A percentile compares a stretch with the other conserved stretches of the same genome.
Conservation (phyloP, 495 filamentous ascomycete species). For the Trichoderma virens region DNA sequence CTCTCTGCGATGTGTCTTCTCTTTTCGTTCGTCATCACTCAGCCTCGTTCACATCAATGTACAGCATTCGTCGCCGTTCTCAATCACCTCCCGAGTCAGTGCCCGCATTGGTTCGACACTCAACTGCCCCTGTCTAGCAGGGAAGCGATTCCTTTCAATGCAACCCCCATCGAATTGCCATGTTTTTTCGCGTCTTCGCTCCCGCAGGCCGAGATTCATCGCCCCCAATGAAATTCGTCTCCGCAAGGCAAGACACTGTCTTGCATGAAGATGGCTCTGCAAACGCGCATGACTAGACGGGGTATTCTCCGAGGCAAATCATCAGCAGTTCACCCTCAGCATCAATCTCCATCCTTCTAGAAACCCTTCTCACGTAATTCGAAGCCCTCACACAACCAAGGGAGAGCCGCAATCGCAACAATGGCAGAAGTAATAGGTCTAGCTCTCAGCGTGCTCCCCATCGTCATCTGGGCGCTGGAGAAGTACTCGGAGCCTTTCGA, state of each 20-base stretch:
- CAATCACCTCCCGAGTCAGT: neutral
- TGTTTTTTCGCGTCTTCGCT: no score
- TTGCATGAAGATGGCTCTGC: neutral
- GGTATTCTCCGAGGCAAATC: neutral
- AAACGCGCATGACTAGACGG: neutral
- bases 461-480: constrained; percentile 1
- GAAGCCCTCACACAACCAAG: neutral
- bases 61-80: no score
- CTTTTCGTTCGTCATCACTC: no score
- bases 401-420: neutral
- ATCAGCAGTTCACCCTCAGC: neutral
- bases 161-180: neutral
- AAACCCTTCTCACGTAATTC: no score
- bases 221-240: neutral
- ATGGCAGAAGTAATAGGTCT: neutral
- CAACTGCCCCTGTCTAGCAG: neutral
- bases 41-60: no score
- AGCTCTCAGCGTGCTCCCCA: neutral
- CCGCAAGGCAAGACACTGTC: neutral
- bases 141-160: neutral
- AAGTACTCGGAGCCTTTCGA: constrained; percentile 3
- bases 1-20: no score
- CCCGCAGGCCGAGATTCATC: no score
- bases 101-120: neutral
- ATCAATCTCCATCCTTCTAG: neutral